These are phyloP conservation scores for Coprinellus micaceus DNA, from an alignment of 768 basidiomycete genomes.

Conservation along the genomic window DNA sequence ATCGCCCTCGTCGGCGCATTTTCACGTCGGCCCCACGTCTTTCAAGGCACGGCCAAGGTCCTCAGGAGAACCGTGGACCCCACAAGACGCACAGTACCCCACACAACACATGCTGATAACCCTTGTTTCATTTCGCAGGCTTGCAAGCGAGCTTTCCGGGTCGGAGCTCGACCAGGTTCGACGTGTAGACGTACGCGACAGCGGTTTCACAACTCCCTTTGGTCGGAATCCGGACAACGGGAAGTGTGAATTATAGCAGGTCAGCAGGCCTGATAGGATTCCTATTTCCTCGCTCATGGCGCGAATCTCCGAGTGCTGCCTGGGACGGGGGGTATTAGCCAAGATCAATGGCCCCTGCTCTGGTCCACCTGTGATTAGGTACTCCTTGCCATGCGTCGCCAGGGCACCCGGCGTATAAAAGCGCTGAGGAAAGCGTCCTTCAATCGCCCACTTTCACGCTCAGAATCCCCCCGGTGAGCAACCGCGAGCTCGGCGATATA, in stretches of 20 bases:
- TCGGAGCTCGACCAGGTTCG: neutral
- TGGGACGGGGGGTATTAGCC: neutral
- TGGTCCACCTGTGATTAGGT: conserved; percentile 1
- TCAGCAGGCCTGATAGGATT: neutral
- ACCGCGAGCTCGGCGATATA: neutral
- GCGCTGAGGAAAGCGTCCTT: neutral
- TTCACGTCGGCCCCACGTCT: too few species aligned
- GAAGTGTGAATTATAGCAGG: neutral
- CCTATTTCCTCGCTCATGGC: neutral
- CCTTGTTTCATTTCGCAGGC: neutral
- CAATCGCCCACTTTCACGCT: neutral
- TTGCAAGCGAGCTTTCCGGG: neutral
- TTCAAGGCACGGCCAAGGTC: too few species aligned
- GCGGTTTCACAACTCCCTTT: neutral
- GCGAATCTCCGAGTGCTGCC: conserved; percentile 1
- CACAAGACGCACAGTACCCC: too few species aligned
- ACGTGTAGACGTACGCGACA: neutral
- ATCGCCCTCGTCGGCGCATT: too few species aligned
- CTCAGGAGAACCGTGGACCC: too few species aligned
- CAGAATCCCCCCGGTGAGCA: neutral
- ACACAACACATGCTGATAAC: too few species aligned
- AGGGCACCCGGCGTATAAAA: neutral
- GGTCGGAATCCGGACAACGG: neutral
- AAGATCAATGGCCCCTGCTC: neutral
- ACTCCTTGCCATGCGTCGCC: neutral